Conservation (phyloP, 2,329 filamentous ascomycete genomes). For the Talaromyces atroroseus region DNA sequence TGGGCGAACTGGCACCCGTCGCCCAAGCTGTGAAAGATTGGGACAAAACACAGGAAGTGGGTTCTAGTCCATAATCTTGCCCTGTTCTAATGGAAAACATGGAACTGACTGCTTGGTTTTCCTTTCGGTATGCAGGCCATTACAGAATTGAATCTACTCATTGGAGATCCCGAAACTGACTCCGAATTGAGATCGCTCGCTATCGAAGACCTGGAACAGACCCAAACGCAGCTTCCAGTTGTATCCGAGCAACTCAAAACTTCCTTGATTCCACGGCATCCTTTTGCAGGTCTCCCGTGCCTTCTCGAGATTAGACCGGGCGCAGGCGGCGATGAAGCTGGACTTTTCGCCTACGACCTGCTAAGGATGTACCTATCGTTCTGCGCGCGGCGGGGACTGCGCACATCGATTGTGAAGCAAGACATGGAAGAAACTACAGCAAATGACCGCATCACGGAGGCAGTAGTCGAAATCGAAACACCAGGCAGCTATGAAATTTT, state of each 20-base stretch:
- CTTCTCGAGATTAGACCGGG: conserved; percentile 88
- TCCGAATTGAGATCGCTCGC: conserved; percentile 56
- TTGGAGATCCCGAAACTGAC: conserved; percentile 61
- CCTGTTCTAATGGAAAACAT: not conserved
- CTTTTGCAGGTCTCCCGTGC: conserved; percentile 84
- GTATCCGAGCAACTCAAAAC: conserved; percentile 66
- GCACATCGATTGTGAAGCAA: conserved; percentile 68
- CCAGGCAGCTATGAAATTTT: conserved; percentile 74
- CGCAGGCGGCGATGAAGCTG: conserved; percentile 84
- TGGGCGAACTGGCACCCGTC: conserved; percentile 51
- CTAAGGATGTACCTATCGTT: conserved; percentile 85
- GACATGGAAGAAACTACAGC: conserved; percentile 64
- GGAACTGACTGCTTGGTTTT: conserved; percentile 12
- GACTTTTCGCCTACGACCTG: conserved; percentile 80
- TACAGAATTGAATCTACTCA: conserved; percentile 67
- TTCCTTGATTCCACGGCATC: conserved; percentile 78
- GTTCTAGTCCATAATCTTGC: conserved; percentile 12
- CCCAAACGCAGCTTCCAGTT: conserved; percentile 54
- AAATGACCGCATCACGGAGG: conserved; percentile 73
- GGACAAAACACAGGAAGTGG: conserved; percentile 53
- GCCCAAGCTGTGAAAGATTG: conserved; percentile 51
- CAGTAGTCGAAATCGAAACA: conserved; percentile 74
- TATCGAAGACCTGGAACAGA: conserved; percentile 64
- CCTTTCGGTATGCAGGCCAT: conserved; percentile 41
- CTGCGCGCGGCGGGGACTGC: conserved; percentile 64